Base-by-base conservation (phyloP, 306 rosid species). In the Rubus parviflorus region DNA sequence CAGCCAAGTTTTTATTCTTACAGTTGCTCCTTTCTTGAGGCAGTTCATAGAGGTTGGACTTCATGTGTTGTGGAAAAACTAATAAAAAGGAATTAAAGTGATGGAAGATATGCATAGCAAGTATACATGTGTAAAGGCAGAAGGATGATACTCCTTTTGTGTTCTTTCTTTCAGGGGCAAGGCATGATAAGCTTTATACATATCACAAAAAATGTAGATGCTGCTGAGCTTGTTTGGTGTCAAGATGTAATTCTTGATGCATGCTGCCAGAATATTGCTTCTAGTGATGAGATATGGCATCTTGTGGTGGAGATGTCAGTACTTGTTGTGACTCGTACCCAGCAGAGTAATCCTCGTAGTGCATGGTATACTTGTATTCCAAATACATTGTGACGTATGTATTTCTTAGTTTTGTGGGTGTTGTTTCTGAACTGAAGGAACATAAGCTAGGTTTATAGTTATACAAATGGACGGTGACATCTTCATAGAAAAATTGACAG, bases 181-280 rank as follows among this genome's bases (percentile, higher is more conserved):
- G 97, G 93, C 76, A 87, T 92, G 97, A 56, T 88, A 79, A 72
- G 88, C 83, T 79, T 92, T 77, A 57, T 58, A 15, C 97, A 90
- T 84, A 75, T 95, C 25, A 92, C 82, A 0, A 89, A 85, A 82
- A 89, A 90, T 81, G 92, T 95, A 65, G 78, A 79, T 78, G 82
- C 89, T 58, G 80, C 85, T 52, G 92, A 87, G 80, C 89, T 92
- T 45, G 87, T 90, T 76, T 82, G 87, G 82, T 89, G 83, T 76
- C 88, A 74, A 63, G 97, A 92, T 82, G 98, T 85, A 77, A 87
- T 92, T 75, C 93, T 94, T 81, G 98, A 94, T 90, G 97, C 97
- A 3, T 94, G 98, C 88, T 92, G 98, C 92, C 93, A 92, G 79
- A 94, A 94, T 85, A 88, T 87, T 5, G 93, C 97, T 58, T 79